A percentile compares a stretch with the other conserved stretches of the same genome.
Evolutionary conservation across 306 rosid species (phyloP).

Genomic region (Prunus fruticosa): DNA sequence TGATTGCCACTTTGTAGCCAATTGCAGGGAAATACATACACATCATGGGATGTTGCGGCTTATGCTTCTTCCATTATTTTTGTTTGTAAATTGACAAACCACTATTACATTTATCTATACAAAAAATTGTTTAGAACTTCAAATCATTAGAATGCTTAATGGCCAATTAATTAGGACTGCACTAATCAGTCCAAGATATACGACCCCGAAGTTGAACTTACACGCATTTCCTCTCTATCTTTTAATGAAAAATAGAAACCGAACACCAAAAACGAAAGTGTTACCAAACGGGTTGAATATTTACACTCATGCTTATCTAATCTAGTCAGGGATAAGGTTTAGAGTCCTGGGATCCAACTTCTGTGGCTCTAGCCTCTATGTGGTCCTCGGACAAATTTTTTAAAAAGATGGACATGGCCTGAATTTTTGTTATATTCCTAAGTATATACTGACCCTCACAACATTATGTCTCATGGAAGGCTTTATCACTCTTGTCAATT

Average conservation of each 20-base stretch:
- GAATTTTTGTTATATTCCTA: not conserved
- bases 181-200: not conserved
- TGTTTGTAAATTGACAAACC: conserved; percentile 3
- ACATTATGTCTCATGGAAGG: not conserved
- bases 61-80: not conserved
- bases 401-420: not conserved
- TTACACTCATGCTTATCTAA: not conserved
- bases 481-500: conserved; percentile 32
- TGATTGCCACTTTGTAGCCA: too few species aligned
- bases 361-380: conserved; percentile 5
- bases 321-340: not conserved
- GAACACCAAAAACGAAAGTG: too few species aligned
- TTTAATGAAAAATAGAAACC: not conserved
- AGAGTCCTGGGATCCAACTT: conserved; percentile 16
- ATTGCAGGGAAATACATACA: not conserved
- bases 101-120: not conserved
- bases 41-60: too few species aligned
- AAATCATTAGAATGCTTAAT: not conserved
- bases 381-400: not conserved
- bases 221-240: too few species aligned
- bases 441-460: not conserved
- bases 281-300: not conserved
- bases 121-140: not conserved
- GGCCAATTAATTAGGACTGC: not conserved
- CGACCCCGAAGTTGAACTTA: not conserved